Percentiles rank a stretch among this genome's conserved stretches.
phyloP scores from a whole-genome alignment of 2,329 filamentous ascomycete species.

The Neopestalotiopsis sp. region DNA sequence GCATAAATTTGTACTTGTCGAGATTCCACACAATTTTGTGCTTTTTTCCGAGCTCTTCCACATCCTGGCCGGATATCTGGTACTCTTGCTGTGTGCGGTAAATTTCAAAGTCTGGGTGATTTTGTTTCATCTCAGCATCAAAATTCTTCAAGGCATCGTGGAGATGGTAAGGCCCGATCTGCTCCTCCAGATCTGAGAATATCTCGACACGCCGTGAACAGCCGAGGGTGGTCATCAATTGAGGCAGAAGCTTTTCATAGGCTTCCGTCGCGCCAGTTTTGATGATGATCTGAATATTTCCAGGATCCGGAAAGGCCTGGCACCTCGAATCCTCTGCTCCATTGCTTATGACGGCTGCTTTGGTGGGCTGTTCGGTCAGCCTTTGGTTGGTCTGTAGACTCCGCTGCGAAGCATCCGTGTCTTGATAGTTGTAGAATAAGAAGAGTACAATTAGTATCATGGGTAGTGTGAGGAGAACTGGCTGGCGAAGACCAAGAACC shows the following conservation, averaged over 20 bases:
- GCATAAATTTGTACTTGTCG: conserved; percentile 14
- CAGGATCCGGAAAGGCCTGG: conserved; percentile 8
- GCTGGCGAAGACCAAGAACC: conserved; percentile 1
- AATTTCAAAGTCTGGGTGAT: conserved; percentile 7
- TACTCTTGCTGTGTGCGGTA: conserved; percentile 9
- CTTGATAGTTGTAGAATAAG: neutral
- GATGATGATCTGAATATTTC: conserved; percentile 3
- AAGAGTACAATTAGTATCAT: neutral
- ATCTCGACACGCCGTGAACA: conserved; percentile 4
- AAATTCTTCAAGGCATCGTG: conserved; percentile 9
- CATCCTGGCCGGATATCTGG: neutral
- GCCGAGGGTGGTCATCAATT: neutral
- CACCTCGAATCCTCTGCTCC: neutral
- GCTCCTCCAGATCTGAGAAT: conserved; percentile 10
- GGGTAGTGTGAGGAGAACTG: neutral
- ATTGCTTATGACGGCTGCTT: neutral
- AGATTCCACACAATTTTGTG: conserved; percentile 13
- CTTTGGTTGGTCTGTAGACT: neutral
- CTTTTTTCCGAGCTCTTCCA: conserved; percentile 7
- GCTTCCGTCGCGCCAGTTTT: conserved; percentile 14
- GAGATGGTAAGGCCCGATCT: conserved; percentile 1
- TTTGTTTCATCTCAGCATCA: conserved; percentile 9
- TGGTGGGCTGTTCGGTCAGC: neutral
- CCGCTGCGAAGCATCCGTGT: neutral
- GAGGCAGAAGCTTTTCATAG: conserved; percentile 11